Evolutionary conservation across 495 filamentous ascomycete species (phyloP), one percentile per base, ranked within the genome.

Genomic region (Corynascus novoguineensis): DNA sequence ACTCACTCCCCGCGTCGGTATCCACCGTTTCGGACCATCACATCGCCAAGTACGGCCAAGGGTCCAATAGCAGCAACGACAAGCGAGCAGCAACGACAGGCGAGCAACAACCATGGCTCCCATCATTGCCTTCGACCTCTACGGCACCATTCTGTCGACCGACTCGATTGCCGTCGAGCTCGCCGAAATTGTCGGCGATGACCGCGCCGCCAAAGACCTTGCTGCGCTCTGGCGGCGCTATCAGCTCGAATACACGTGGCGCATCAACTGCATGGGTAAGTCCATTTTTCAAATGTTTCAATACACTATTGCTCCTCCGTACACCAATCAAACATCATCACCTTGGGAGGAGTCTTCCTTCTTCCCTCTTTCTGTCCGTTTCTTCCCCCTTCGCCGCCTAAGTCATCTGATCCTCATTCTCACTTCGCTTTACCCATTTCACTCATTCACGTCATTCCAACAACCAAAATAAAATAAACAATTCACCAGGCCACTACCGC

Each of bases 191-290:
- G 77, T 81, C 75, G 80, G 46, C 48, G 52, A 80, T 42, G 83
- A 83, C 24, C 78, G 79, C 61, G 81, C n/a, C n/a, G n/a, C 82
- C 12, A 61, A 71, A 8, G 61, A 67, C 7, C 75, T 92, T 14
- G 80, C 85, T 8, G 66, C 78, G 22, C 64, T 78, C 60, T 79
- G 76, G 73, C 67, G 77, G 42, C 68, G 72, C 35, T 77, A 71
- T 64, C 87, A 91, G 66, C 76, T 95, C 19, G 88, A 90, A 69
- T 93, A 92, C 60, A 89, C 88, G 34, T 93, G 87, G 88, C 71
- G 88, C 44, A 68, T 88, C 58, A 92, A 86, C 62, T 87, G 83
- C 80, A 92, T 92, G 44, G 25, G 44, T 46, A 46, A 46, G 44
- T n/a, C n/a, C n/a, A n/a, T n/a, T n/a, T n/a, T n/a, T n/a, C n/a